phyloP scores from a whole-genome alignment of 2,329 filamentous ascomycete species.

The Colletotrichum abscissum region DNA sequence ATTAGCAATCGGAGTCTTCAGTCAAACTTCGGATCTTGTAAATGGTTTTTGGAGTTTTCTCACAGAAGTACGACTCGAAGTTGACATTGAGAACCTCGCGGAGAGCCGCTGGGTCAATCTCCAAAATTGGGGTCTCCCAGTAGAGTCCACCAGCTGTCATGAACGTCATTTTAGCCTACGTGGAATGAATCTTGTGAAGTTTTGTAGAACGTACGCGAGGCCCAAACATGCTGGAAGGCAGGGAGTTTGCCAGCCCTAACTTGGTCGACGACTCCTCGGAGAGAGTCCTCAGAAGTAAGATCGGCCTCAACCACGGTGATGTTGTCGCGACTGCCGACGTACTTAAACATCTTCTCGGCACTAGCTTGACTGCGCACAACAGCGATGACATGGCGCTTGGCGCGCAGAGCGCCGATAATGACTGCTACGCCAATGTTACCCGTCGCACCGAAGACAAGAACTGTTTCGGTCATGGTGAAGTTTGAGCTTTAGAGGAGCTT shows the following conservation, averaged over 20 bases:
- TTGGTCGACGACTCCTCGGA: slow-evolving; percentile 48
- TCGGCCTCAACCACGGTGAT: slow-evolving; percentile 48
- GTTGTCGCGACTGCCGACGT: slow-evolving; percentile 42
- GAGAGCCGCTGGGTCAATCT: slow-evolving; percentile 39
- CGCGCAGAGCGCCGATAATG: slow-evolving; percentile 43
- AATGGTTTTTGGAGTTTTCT: slow-evolving; percentile 6
- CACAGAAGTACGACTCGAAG: slow-evolving; percentile 47
- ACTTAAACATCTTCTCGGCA: slow-evolving; percentile 46
- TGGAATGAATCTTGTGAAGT: no score
- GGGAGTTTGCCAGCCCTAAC: slow-evolving; percentile 47
- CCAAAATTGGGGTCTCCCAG: slow-evolving; percentile 36
- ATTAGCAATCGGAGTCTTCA: no score
- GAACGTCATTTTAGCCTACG: not conserved
- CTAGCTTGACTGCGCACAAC: slow-evolving; percentile 49
- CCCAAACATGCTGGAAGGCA: slow-evolving; percentile 51
- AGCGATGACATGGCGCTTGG: slow-evolving; percentile 47
- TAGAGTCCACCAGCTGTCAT: slow-evolving; percentile 43
- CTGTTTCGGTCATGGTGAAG: slow-evolving; percentile 39
- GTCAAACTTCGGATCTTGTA: no score
- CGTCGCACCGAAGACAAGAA: slow-evolving; percentile 51
- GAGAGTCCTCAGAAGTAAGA: slow-evolving; percentile 43
- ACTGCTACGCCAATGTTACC: slow-evolving; percentile 51
- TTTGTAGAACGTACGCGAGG: slow-evolving; percentile 38
- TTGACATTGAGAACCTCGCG: slow-evolving; percentile 38
- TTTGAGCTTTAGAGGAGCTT: no score